Percentiles rank a stretch among this genome's conserved stretches.
These are phyloP conservation scores for Theileria orientalis DNA, from an alignment of 169 alveolate species.

Conservation along the genomic window DNA sequence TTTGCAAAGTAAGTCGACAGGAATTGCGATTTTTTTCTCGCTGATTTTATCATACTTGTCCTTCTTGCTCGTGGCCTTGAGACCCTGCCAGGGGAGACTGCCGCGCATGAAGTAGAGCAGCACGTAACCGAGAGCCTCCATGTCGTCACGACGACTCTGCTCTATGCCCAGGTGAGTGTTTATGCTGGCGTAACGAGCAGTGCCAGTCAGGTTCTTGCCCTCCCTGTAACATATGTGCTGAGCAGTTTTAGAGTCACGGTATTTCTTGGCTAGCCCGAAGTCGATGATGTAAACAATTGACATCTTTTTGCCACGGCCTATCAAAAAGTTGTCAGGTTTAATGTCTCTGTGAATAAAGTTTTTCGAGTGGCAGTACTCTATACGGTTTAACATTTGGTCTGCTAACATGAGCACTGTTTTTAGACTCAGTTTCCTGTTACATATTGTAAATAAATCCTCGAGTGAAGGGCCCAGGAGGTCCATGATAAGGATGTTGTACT, in stretches of 20 bases:
- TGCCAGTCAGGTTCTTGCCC: conserved; percentile 96
- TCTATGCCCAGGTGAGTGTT: conserved; percentile 99
- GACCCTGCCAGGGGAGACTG: conserved; percentile 98
- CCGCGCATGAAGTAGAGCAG: conserved; percentile 97
- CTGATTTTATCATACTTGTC: conserved; percentile 97
- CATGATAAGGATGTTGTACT: conserved; percentile 94
- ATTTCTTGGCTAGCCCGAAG: conserved; percentile 95
- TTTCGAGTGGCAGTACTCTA: conserved; percentile 93
- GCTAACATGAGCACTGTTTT: conserved; percentile 93
- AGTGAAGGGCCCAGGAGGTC: conserved; percentile 96
- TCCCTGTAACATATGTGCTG: conserved; percentile 97
- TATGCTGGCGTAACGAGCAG: conserved; percentile 97
- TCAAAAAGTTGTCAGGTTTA: conserved; percentile 96
- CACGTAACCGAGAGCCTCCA: conserved; percentile 98
- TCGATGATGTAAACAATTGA: conserved; percentile 90
- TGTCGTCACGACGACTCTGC: conserved; percentile 97
- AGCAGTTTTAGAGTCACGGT: conserved; percentile 92
- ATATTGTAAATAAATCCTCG: conserved; percentile 93
- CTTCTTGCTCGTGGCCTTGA: conserved; percentile 91
- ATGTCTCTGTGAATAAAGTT: conserved; percentile 96
- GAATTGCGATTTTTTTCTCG: conserved; percentile 97
- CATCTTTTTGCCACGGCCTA: conserved; percentile 87
- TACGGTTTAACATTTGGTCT: conserved; percentile 93
- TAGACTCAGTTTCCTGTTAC: conserved; percentile 92
- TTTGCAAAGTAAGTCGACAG: conserved; percentile 94